Conservation (phyloP, 2,329 filamentous ascomycete species). For the Neoscytalidium dimidiatum region DNA sequence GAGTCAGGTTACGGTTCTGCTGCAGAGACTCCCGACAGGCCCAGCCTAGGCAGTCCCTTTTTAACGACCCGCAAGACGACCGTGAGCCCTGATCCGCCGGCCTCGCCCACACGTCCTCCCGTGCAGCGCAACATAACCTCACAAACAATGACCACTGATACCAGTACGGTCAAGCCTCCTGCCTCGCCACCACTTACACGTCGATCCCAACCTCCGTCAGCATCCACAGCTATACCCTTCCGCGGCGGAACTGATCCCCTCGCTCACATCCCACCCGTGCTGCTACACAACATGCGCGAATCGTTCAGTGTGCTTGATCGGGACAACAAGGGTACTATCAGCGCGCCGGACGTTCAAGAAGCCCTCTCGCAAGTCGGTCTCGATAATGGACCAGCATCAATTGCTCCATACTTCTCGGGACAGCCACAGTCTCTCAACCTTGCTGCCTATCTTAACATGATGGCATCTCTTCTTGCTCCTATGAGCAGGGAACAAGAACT, state of each 20-base stretch:
- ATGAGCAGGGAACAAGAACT: conserved; percentile 80
- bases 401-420: conserved; percentile 81
- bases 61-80: conserved; percentile 32
- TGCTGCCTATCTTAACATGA: conserved; percentile 79
- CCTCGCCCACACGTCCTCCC: conserved; percentile 32
- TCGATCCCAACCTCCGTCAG: conserved; percentile 39
- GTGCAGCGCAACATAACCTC: conserved; percentile 26
- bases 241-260: conserved; percentile 45
- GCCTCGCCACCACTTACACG: conserved; percentile 29
- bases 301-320: conserved; percentile 92
- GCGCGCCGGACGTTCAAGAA: conserved; percentile 79
- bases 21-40: conserved; percentile 33
- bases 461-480: conserved; percentile 72
- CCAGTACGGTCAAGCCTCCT: conserved; percentile 21
- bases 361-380: conserved; percentile 87
- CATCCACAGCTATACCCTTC: conserved; percentile 23
- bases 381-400: conserved; percentile 67
- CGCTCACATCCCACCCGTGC: conserved; percentile 74
- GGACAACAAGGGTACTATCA: conserved; percentile 81
- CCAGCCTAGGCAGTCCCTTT: conserved; percentile 26
- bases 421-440: conserved; percentile 75
- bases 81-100: conserved; percentile 30
- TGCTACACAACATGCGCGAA: conserved; percentile 85
- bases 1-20: conserved; percentile 20
- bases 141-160: conserved; percentile 6